Evolutionary conservation across 768 basidiomycete genomes (phyloP), one percentile per base, ranked within the genome.

Genomic region (Cyclocybe cylindracea): DNA sequence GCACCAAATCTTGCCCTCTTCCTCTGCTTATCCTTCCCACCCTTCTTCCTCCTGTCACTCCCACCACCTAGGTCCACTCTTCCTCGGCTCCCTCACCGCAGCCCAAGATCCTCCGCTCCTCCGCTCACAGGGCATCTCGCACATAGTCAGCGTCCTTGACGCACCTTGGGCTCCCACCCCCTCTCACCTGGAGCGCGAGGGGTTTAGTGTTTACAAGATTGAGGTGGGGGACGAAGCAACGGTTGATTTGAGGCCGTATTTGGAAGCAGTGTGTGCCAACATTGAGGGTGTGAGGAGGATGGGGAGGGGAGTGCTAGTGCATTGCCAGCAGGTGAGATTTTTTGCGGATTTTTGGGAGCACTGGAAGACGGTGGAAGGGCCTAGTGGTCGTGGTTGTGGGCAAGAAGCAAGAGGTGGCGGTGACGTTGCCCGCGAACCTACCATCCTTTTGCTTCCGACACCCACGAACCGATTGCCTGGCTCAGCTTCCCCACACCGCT

Each of bases 241-340:
- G 16, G 84, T 78, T 5, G 89, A 91, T 62, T 68, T 91, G 48
- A 75, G 74, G 38, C 84, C 86, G 0, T 82, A 89, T 57, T 75
- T 91, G 24, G 86, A 89, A 64, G 77, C 73, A 3, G 86, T 82
- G n/a, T 89, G 87, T 51, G 73, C 77, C 39, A 78, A 83, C 65
- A 91, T 91, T 51, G 82, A 87, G 56, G 70, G 70, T 24, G 79
- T 83, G 13, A 73, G 91, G n/a, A 61, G 70, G 3, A 70, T 72
- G 14, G 88, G 89, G 2, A 67, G 78, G 54, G 87, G 82, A 53
- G 83, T 91, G 8, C 76, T 91, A 50, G 88, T 91, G 1, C 89
- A 91, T 64, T 91, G 89, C 58, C 88, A 91, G 57, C 89, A 91
- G 85, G 88, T 89, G 53, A 59, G 79, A 14, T 39, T 35, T 29